phyloP scores from a whole-genome alignment of 2,329 filamentous ascomycete genomes.

The Acrocalymma vagum region DNA sequence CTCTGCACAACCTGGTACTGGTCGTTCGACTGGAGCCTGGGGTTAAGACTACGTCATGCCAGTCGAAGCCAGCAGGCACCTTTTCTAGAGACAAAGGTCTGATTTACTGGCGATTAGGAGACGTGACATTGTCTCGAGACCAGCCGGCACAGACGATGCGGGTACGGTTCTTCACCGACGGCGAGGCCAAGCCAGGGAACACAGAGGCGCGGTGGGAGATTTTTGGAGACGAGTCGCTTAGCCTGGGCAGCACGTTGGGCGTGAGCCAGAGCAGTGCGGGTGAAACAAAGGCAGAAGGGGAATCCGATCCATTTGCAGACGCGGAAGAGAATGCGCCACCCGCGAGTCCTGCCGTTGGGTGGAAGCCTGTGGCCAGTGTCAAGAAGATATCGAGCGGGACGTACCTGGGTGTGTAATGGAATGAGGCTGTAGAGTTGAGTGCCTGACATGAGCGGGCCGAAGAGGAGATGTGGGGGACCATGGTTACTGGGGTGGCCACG shows the following conservation, averaged over 20 bases:
- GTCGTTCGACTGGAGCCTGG: conserved; percentile 73
- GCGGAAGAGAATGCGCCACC: conserved; percentile 51
- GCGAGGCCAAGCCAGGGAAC: conserved; percentile 74
- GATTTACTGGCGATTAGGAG: conserved; percentile 82
- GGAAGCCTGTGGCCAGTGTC: conserved; percentile 43
- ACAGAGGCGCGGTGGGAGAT: conserved; percentile 88
- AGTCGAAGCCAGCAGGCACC: conserved; percentile 81
- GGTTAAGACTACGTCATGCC: conserved; percentile 70
- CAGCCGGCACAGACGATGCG: conserved; percentile 75
- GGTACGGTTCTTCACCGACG: conserved; percentile 80
- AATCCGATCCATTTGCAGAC: conserved; percentile 77
- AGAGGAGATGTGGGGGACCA: no score
- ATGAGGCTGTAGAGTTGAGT: no score
- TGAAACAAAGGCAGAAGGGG: conserved; percentile 51
- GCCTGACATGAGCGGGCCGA: no score
- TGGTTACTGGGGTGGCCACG: no score
- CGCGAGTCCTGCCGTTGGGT: conserved; percentile 32
- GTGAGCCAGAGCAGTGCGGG: conserved; percentile 51
- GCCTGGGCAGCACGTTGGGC: conserved; percentile 70
- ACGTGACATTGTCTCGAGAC: conserved; percentile 71
- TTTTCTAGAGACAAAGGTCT: conserved; percentile 79
- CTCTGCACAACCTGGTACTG: conserved; percentile 77
- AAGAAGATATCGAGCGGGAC: conserved; percentile 49
- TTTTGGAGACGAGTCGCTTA: conserved; percentile 55
- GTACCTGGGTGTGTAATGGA: conserved; percentile 43